Conservation (phyloP, 441 rosid species). For the Iberis amara region DNA sequence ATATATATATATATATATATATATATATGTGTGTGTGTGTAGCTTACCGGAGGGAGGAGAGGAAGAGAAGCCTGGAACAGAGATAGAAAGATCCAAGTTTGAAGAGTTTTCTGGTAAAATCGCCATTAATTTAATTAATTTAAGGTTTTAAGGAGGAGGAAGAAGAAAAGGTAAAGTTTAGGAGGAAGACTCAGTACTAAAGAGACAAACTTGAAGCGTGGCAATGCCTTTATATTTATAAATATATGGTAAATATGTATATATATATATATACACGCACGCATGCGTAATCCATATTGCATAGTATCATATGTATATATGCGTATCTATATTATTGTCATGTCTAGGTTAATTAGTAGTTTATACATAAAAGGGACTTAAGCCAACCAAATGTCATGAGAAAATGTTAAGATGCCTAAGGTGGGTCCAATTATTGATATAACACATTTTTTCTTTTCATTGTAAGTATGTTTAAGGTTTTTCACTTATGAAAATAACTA, state of each 20-base stretch:
- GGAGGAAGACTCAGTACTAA: constrained; percentile 22
- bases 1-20: too few relatives aligned
- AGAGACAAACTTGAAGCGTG: constrained; percentile 35
- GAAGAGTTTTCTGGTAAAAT: constrained; percentile 50
- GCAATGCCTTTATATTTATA: constrained; percentile 31
- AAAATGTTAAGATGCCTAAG: constrained; percentile 12
- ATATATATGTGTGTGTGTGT: too few relatives aligned
- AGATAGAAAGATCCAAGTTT: constrained; percentile 74
- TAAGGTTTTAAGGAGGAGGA: constrained; percentile 22
- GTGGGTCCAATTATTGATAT: constrained; percentile 1
- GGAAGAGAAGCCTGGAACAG: constrained; percentile 74
- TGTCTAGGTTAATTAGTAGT: constrained; percentile 21
- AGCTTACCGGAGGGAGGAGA: constrained; percentile 50
- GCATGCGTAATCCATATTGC: constrained; percentile 31
- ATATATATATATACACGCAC: constrained; percentile 15
- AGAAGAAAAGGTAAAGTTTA: constrained; percentile 43
- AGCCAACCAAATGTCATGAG: neutral
- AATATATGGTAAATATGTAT: neutral
- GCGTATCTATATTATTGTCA: constrained; percentile 24
- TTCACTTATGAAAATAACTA: too few relatives aligned
- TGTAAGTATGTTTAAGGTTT: too few relatives aligned
- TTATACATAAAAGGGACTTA: constrained; percentile 6
- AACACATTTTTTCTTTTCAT: too few relatives aligned
- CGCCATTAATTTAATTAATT: constrained; percentile 37
- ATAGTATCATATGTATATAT: constrained; percentile 14